Evolutionary conservation across 2,329 filamentous ascomycete species (phyloP), one percentile per base, ranked within the genome.

Genomic region (Penicillium sp.): DNA sequence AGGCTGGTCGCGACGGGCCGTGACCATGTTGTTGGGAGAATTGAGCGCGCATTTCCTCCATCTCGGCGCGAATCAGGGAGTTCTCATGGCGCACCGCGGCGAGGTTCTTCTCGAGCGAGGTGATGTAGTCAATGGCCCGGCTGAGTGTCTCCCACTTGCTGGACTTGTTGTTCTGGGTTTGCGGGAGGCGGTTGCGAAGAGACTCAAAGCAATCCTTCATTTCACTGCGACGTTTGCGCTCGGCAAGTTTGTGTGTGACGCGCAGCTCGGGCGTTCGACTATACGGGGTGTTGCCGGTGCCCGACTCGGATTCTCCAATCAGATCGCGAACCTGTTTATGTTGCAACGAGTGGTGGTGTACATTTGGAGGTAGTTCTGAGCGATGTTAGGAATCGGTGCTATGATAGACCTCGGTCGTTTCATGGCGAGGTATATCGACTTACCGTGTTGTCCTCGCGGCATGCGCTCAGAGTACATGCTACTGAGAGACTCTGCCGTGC

Each of bases 111-210:
- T 83, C 81, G 12, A 83, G 72, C 24, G 75, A 73, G 8, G 63
- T 69, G 57, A 83, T 83, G 57, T 83, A 82, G 53, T 83, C 81
- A 57, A 83, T 83, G 19, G 81, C 81, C 78, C 65, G 22, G 24
- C 80, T 82, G 22, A 83, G 68, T 1, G 81, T 83, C 65, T 83
- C 81, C 81, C 81, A 83, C 72, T 83, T 83, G 70, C 81, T 83
- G 8, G 81, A 83, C 65, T 83, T 83, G 69, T 81, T 82, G 64
- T 79, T 81, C 65, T 82, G 80, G 58, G 72, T 77, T 17, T 79
- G 73, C 4, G 81, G 81, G 1, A 83, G 73, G 33, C 79, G 78
- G 40, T 76, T 68, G 33, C 81, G 76, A 47, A 83, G 68, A 22
- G 76, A 71, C 67, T 83, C 81, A 63, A 83, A 83, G 54, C 81